Percentiles rank a stretch among this genome's conserved stretches.
Evolutionary conservation across 805 yeast species (phyloP).

Genomic region (Barnettozyma wickerhamii): DNA sequence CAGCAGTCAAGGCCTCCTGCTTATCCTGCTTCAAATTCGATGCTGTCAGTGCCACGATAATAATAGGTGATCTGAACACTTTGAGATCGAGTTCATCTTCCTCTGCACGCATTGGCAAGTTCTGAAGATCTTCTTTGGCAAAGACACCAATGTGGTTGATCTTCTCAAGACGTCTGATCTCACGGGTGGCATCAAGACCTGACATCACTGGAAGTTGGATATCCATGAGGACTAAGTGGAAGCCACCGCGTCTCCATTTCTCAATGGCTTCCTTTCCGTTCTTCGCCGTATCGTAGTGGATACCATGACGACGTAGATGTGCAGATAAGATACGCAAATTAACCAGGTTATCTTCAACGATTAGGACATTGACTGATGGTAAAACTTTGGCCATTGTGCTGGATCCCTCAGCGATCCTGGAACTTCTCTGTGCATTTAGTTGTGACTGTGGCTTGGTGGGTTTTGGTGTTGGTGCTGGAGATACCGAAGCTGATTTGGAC

Average conservation of each 20-base stretch:
- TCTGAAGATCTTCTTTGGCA: slow-evolving; percentile 23
- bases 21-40: slow-evolving; percentile 81
- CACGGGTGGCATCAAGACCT: slow-evolving; percentile 92
- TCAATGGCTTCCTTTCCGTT: slow-evolving; percentile 95
- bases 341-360: slow-evolving; percentile 94
- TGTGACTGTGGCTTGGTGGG: background rate
- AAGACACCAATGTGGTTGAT: slow-evolving; percentile 66
- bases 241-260: slow-evolving; percentile 92
- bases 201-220: slow-evolving; percentile 94
- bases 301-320: slow-evolving; percentile 78
- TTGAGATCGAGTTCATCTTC: slow-evolving; percentile 56
- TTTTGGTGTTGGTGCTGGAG: background rate
- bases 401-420: slow-evolving; percentile 14
- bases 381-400: slow-evolving; percentile 54
- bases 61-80: slow-evolving; percentile 89
- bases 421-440: background rate
- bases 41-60: slow-evolving; percentile 95
- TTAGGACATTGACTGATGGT: slow-evolving; percentile 84
- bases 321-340: slow-evolving; percentile 90
- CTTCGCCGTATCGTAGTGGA: slow-evolving; percentile 80
- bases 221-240: slow-evolving; percentile 94
- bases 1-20: slow-evolving; percentile 90
- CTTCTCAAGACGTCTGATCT: slow-evolving; percentile 79
- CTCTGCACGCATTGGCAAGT: slow-evolving; percentile 24
- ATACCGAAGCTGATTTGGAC: background rate